A percentile compares a stretch with the other conserved stretches of the same genome.
Conservation (phyloP, 768 basidiomycete species). For the Auriscalpium vulgare region DNA sequence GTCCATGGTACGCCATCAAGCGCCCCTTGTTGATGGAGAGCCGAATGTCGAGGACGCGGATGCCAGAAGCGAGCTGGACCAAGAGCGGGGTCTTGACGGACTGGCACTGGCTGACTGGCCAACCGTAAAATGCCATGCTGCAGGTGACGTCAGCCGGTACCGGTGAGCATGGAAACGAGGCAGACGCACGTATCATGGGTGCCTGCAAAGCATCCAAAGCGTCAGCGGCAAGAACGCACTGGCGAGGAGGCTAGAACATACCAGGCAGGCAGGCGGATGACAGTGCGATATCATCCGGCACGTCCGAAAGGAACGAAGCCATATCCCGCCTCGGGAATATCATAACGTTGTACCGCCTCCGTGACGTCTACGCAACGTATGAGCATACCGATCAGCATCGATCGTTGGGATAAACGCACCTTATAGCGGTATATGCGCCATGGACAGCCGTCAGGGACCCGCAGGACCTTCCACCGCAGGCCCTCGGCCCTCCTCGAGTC, state of each 20-base stretch:
- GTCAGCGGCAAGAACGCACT: not conserved
- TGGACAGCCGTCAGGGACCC: conserved; percentile 35
- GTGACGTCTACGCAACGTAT: conserved; percentile 32
- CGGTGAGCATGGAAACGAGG: not conserved
- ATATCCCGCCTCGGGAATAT: conserved; percentile 55
- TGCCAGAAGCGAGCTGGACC: conserved; percentile 66
- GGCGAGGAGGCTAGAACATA: conserved; percentile 24
- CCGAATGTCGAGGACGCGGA: conserved; percentile 77
- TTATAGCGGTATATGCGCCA: conserved; percentile 52
- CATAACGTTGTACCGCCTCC: conserved; percentile 37
- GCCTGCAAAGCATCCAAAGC: conserved; percentile 24
- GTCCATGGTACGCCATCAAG: conserved; percentile 76
- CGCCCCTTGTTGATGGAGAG: conserved; percentile 55
- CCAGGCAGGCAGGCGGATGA: conserved; percentile 78
- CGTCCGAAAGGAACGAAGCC: conserved; percentile 45
- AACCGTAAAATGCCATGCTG: conserved; percentile 80
- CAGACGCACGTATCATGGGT: conserved; percentile 62
- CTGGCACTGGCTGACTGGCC: conserved; percentile 87
- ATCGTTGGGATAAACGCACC: conserved; percentile 28
- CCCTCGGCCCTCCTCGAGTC: not conserved
- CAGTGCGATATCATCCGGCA: conserved; percentile 62
- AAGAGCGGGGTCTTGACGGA: conserved; percentile 49
- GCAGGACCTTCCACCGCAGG: conserved; percentile 24
- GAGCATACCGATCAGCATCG: not conserved
- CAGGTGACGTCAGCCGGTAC: not conserved